These are phyloP conservation scores for Hippophae rhamnoides DNA, from an alignment of 306 rosid species.

Conservation along the genomic window DNA sequence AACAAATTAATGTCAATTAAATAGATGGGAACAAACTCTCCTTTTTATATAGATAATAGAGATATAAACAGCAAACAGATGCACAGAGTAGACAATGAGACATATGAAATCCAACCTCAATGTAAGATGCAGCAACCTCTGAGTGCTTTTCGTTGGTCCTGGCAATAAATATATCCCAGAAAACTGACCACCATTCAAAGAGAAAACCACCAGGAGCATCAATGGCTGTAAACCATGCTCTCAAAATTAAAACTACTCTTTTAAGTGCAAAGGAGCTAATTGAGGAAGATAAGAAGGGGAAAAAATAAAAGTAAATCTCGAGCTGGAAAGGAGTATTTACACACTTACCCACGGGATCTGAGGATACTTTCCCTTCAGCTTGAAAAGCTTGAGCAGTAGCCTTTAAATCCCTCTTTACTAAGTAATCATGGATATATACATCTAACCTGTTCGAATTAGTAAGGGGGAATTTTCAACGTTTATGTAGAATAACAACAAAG, in stretches of 20 bases:
- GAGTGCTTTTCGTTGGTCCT: conserved; percentile 99
- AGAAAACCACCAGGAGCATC: conserved; percentile 99
- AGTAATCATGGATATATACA: conserved; percentile 93
- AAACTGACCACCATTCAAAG: conserved; percentile 31
- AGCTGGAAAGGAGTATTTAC: conserved; percentile 7
- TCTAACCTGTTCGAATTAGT: conserved; percentile 59
- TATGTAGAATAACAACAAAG: background rate
- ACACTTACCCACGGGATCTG: conserved; percentile 96
- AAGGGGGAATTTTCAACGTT: conserved; percentile 17
- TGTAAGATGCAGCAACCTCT: conserved; percentile 95
- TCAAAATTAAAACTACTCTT: conserved; percentile 8
- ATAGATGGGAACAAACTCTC: too few relatives aligned
- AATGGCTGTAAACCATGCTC: conserved; percentile 62
- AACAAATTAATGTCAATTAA: too few relatives aligned
- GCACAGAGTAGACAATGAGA: conserved; percentile 1
- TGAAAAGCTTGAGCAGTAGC: conserved; percentile 98
- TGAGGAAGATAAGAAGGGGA: background rate
- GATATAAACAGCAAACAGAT: conserved; percentile 10
- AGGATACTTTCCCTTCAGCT: conserved; percentile 95
- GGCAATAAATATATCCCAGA: conserved; percentile 91
- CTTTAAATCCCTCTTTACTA: conserved; percentile 91
- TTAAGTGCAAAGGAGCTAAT: background rate
- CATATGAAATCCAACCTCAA: conserved; percentile 58
- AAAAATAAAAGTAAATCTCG: conserved; percentile 1
- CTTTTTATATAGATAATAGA: too few relatives aligned